These are phyloP conservation scores for Leucosporidium scottii DNA, from an alignment of 768 basidiomycete genomes.

Conservation along the genomic window DNA sequence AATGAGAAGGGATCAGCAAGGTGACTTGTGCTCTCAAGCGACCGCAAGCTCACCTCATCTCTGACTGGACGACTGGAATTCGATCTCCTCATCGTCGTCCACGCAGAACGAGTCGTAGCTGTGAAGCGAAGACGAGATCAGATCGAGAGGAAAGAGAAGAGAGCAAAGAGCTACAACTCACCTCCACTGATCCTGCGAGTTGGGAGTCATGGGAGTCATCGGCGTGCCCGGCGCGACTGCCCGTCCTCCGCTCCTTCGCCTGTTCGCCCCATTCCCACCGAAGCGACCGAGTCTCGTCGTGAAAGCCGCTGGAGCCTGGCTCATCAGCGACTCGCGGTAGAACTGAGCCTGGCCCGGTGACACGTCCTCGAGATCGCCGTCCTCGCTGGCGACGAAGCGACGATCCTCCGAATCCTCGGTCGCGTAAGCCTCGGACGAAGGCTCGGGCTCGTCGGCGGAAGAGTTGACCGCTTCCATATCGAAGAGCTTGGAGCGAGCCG, in stretches of 20 bases:
- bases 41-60: not conserved
- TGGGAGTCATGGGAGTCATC: conserved; percentile 1
- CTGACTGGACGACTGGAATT: conserved; percentile 8
- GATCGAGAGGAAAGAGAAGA: not conserved
- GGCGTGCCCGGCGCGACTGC: not conserved
- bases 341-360: conserved; percentile 7
- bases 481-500: conserved; percentile 20
- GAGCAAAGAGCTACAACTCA: not conserved
- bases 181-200: not conserved
- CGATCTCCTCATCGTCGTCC: conserved; percentile 24
- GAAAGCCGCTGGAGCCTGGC: conserved; percentile 14
- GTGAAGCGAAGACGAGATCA: not conserved
- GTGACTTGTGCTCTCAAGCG: not conserved
- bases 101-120: conserved; percentile 30
- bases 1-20: too few species aligned
- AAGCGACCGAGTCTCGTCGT: not conserved
- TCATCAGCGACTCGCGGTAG: conserved; percentile 17
- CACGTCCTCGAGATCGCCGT: conserved; percentile 9
- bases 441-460: conserved; percentile 12
- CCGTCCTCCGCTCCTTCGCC: not conserved
- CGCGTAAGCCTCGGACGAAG: conserved; percentile 26
- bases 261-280: not conserved
- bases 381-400: conserved; percentile 18
- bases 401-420: conserved; percentile 29
- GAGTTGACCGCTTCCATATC: conserved; percentile 31